Percentiles rank a stretch among this genome's conserved stretches.
Conservation (phyloP, 768 basidiomycete species). For the Cystobasidium onofrii region DNA sequence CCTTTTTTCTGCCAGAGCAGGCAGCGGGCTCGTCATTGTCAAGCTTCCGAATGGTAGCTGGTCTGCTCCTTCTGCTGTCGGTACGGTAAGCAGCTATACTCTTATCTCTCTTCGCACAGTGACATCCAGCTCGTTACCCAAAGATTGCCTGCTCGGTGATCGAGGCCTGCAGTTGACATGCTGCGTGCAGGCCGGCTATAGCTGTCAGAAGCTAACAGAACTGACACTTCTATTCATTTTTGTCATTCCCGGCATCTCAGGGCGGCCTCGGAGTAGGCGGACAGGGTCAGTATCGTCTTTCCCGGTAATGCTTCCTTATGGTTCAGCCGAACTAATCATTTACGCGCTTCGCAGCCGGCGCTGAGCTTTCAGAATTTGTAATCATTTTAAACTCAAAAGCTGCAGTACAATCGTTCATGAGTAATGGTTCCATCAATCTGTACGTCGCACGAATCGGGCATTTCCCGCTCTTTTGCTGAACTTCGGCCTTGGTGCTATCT, state of each 20-base stretch:
- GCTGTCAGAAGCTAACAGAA: too few relatives aligned
- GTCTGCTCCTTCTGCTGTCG: slow-evolving; percentile 87
- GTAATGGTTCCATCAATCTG: slow-evolving; percentile 66
- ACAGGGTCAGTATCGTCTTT: slow-evolving; percentile 39
- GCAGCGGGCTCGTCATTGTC: slow-evolving; percentile 39
- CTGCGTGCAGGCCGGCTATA: too few relatives aligned
- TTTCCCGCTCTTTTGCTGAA: slow-evolving; percentile 54
- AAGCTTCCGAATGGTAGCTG: slow-evolving; percentile 49
- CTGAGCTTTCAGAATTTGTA: slow-evolving; percentile 46
- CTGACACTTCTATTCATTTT: slow-evolving; percentile 48
- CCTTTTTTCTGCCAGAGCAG: slow-evolving; percentile 41
- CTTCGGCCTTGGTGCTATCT: slow-evolving; percentile 50
- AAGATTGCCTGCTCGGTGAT: neutral
- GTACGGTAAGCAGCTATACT: slow-evolving; percentile 11
- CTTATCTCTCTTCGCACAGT: too few relatives aligned
- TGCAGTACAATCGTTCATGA: slow-evolving; percentile 76
- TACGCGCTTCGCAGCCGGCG: slow-evolving; percentile 43
- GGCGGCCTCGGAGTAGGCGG: slow-evolving; percentile 77
- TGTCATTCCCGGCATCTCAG: slow-evolving; percentile 49
- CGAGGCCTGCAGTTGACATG: neutral
- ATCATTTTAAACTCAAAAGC: slow-evolving; percentile 74
- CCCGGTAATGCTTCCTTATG: neutral
- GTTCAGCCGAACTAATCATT: neutral
- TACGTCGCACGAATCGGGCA: neutral
- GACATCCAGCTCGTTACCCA: neutral